phyloP scores from a whole-genome alignment of 2,329 filamentous ascomycete species.

The Cryphonectria radicalis region DNA sequence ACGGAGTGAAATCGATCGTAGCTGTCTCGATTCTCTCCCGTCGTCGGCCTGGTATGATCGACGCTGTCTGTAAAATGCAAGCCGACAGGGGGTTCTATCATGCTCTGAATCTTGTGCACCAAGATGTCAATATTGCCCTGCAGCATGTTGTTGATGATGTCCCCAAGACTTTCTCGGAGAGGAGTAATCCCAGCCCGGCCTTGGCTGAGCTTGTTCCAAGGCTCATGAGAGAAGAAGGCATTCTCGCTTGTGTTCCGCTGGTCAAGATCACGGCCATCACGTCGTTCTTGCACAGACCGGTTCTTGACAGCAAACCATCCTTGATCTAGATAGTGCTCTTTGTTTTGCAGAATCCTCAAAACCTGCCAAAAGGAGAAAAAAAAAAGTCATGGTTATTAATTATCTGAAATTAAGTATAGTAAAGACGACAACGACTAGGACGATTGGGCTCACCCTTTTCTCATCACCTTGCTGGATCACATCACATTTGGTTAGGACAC shows the following conservation, averaged over 20 bases:
- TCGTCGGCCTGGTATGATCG: not conserved
- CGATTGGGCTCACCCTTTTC: not conserved
- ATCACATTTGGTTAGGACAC: constrained; percentile 26
- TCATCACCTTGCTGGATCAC: constrained; percentile 23
- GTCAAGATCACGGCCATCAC: constrained; percentile 31
- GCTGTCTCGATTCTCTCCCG: not conserved
- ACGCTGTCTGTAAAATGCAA: not conserved
- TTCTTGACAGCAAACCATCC: constrained; percentile 13
- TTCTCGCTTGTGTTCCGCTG: constrained; percentile 33
- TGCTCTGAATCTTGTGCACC: constrained; percentile 16
- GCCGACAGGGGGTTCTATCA: constrained; percentile 1
- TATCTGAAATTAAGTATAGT: not conserved
- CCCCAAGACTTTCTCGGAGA: constrained; percentile 15
- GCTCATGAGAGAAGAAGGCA: not conserved
- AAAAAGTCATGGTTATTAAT: not conserved
- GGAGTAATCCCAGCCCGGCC: constrained; percentile 4
- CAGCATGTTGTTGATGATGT: constrained; percentile 17
- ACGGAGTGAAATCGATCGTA: not conserved
- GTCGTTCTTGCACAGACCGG: constrained; percentile 21
- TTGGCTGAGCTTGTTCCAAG: not conserved
- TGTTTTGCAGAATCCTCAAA: not conserved
- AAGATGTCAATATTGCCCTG: constrained; percentile 19
- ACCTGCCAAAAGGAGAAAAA: not conserved
- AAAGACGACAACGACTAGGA: not conserved
- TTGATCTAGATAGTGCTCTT: not conserved